Percentiles rank a stretch among this genome's conserved stretches.
phyloP scores from a whole-genome alignment of 73 alveolate genomes.

The Effrenium voratum region DNA sequence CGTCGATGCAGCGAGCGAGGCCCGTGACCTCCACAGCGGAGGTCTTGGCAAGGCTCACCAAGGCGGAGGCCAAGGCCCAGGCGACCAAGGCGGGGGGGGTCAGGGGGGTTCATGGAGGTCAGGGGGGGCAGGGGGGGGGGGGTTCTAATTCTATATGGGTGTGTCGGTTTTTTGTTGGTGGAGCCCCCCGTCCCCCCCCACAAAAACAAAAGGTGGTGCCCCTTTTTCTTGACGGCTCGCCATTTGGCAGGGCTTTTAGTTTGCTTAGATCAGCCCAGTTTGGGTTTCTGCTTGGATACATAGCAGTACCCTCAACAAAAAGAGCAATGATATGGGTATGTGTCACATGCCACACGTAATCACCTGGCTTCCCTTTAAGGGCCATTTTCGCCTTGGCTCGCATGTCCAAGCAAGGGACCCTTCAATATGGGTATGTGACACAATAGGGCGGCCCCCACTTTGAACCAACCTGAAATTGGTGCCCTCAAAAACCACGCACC shows the following conservation, averaged over 20 bases:
- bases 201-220: neutral
- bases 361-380: too few species aligned
- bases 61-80: neutral
- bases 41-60: slow-evolving; percentile 18
- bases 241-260: neutral
- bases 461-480: too few species aligned
- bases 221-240: neutral
- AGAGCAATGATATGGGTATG: neutral
- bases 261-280: neutral
- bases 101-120: neutral
- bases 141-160: neutral
- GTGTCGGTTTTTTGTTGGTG: neutral
- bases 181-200: neutral
- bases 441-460: too few species aligned
- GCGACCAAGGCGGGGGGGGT: neutral
- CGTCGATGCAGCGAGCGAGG: neutral
- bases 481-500: too few species aligned
- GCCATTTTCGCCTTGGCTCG: too few species aligned
- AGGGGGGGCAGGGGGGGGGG: neutral
- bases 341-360: neutral
- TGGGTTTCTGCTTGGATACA: neutral
- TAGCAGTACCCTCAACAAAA: neutral
- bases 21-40: slow-evolving; percentile 22
- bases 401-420: too few species aligned
- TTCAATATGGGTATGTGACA: too few species aligned